Conservation (phyloP, 176 grass and related monocot genomes). For the Hyparrhenia diplandra region DNA sequence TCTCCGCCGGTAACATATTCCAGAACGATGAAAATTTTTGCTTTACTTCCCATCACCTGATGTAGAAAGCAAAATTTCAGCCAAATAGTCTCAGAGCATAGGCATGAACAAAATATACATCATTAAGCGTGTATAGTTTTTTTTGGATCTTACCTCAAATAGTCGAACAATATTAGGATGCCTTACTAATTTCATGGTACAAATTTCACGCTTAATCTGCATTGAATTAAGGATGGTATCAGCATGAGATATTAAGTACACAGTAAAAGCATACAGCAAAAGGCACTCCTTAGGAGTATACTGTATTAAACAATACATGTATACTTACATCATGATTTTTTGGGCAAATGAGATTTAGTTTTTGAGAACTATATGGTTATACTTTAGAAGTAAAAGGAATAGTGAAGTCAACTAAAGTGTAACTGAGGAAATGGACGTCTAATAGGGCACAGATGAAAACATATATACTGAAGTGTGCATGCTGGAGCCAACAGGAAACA, state of each 20-base stretch:
- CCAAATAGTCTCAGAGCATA: background rate
- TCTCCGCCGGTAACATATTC: slow-evolving; percentile 97
- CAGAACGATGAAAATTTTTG: slow-evolving; percentile 93
- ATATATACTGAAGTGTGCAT: slow-evolving; percentile 5
- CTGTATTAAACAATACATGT: slow-evolving; percentile 8
- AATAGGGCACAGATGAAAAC: background rate
- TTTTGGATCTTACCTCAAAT: slow-evolving; percentile 65
- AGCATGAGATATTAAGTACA: slow-evolving; percentile 17
- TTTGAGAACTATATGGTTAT: background rate
- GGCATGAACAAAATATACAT: slow-evolving; percentile 6
- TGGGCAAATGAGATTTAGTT: background rate
- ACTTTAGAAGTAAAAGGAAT: slow-evolving; percentile 3
- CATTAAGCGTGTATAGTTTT: background rate
- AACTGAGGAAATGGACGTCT: background rate
- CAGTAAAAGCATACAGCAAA: background rate
- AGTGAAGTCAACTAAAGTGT: background rate
- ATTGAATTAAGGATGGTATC: slow-evolving; percentile 27
- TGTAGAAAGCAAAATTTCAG: slow-evolving; percentile 15
- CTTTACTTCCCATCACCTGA: slow-evolving; percentile 99
- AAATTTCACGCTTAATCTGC: slow-evolving; percentile 97
- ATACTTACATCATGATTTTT: background rate
- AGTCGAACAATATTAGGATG: slow-evolving; percentile 96
- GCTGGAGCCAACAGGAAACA: background rate
- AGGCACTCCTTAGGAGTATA: background rate
- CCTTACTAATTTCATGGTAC: slow-evolving; percentile 94